Evolutionary conservation across 192 early-diverging fungal genomes (phyloP).

Genomic region (Paraglomus occultum): DNA sequence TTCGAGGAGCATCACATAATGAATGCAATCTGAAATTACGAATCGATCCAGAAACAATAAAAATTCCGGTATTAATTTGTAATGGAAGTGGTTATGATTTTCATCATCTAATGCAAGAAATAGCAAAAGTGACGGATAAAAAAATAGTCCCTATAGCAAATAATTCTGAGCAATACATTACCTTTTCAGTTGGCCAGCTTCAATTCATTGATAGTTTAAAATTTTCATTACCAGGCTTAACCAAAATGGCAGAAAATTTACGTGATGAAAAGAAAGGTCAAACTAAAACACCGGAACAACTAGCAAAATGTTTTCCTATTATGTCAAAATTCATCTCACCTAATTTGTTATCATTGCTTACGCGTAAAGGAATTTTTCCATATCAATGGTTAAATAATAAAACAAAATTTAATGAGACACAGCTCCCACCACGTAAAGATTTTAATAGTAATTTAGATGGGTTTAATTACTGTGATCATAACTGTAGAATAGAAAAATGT

Average conservation of each 20-base stretch:
- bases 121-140: too few species aligned
- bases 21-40: background rate
- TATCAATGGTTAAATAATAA: conserved; percentile 3
- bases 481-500: conserved; percentile 8
- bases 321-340: background rate
- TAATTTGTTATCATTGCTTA: background rate
- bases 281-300: conserved; percentile 12
- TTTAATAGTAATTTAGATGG: background rate
- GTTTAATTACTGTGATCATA: conserved; percentile 5
- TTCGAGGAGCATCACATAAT: background rate
- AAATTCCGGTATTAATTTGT: background rate
- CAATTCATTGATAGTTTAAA: conserved; percentile 14
- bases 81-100: conserved; percentile 12
- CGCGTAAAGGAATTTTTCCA: background rate
- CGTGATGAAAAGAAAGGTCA: conserved; percentile 14
- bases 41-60: conserved; percentile 8
- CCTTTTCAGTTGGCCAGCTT: background rate
- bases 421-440: background rate
- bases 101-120: background rate
- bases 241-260: conserved; percentile 1
- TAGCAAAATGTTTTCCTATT: conserved; percentile 17
- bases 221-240: background rate
- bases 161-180: conserved; percentile 5
- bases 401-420: background rate
- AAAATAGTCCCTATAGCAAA: conserved; percentile 11